These are phyloP conservation scores for Leucocoprinus gongylophorus DNA, from an alignment of 1,284 basidiomycete genomes.

Conservation along the genomic window DNA sequence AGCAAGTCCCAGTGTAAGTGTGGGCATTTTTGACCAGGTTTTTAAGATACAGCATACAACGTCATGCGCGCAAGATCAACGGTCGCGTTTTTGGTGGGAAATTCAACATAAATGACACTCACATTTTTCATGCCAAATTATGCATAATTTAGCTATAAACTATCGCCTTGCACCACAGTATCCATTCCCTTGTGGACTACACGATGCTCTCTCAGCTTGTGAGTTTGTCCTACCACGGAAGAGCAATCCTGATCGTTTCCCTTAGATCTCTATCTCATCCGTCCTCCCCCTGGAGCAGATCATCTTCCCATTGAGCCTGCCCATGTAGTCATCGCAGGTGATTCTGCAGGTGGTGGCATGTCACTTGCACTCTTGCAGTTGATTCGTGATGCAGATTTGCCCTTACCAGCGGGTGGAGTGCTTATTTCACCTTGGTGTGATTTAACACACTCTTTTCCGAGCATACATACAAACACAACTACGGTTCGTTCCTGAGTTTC, in stretches of 20 bases:
- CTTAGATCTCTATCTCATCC: slow-evolving; percentile 44
- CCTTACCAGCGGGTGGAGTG: slow-evolving; percentile 78
- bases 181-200: slow-evolving; percentile 92
- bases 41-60: slow-evolving; percentile 73
- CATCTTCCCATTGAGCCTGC: slow-evolving; percentile 79
- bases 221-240: slow-evolving; percentile 17
- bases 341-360: slow-evolving; percentile 92
- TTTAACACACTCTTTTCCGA: slow-evolving; percentile 91
- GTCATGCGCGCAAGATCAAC: slow-evolving; percentile 84
- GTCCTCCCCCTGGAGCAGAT: slow-evolving; percentile 61
- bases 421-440: slow-evolving; percentile 92
- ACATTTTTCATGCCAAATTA: neutral
- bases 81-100: slow-evolving; percentile 76
- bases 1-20: slow-evolving; percentile 2
- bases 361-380: slow-evolving; percentile 82
- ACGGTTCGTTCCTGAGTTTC: slow-evolving; percentile 46
- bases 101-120: neutral
- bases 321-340: slow-evolving; percentile 82
- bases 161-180: slow-evolving; percentile 92
- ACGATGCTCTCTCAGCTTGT: slow-evolving; percentile 85
- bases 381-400: slow-evolving; percentile 82
- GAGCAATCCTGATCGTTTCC: neutral
- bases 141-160: slow-evolving; percentile 80
- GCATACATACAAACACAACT: slow-evolving; percentile 77
- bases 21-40: neutral